These are phyloP conservation scores for Stachybotrys echinatus DNA, from an alignment of 2,329 filamentous ascomycete species.

Conservation along the genomic window DNA sequence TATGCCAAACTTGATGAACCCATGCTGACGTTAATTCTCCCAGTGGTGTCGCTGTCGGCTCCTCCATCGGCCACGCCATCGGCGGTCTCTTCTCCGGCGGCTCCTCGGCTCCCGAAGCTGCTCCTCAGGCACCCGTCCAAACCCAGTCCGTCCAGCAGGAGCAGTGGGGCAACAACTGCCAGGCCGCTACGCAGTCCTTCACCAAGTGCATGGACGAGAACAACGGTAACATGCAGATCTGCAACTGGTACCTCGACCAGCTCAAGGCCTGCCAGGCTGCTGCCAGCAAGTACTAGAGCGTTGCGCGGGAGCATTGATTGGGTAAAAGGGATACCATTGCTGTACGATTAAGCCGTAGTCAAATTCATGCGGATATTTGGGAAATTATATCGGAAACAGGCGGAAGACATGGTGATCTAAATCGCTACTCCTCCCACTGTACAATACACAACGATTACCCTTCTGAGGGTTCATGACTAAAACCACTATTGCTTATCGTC, in stretches of 20 bases:
- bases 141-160: slow-evolving; percentile 37
- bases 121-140: slow-evolving; percentile 43
- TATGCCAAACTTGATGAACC: not conserved
- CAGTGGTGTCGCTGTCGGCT: slow-evolving; percentile 95
- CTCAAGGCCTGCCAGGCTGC: slow-evolving; percentile 84
- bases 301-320: not conserved
- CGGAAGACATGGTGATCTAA: not conserved
- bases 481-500: slow-evolving; percentile 32
- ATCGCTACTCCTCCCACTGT: slow-evolving; percentile 2
- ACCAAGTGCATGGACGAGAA: slow-evolving; percentile 96
- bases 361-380: not conserved
- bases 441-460: slow-evolving; percentile 14
- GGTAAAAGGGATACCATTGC: slow-evolving; percentile 8
- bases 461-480: not conserved
- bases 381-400: not conserved
- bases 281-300: slow-evolving; percentile 54
- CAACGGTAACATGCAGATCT: slow-evolving; percentile 88
- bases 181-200: slow-evolving; percentile 75
- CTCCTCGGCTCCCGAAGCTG: slow-evolving; percentile 46
- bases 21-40: not conserved
- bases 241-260: slow-evolving; percentile 97
- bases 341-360: not conserved
- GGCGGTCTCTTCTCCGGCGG: slow-evolving; percentile 80
- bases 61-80: slow-evolving; percentile 90
- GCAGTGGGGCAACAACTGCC: slow-evolving; percentile 62